Conservation (phyloP, 768 basidiomycete genomes). For the Suillus luteus region DNA sequence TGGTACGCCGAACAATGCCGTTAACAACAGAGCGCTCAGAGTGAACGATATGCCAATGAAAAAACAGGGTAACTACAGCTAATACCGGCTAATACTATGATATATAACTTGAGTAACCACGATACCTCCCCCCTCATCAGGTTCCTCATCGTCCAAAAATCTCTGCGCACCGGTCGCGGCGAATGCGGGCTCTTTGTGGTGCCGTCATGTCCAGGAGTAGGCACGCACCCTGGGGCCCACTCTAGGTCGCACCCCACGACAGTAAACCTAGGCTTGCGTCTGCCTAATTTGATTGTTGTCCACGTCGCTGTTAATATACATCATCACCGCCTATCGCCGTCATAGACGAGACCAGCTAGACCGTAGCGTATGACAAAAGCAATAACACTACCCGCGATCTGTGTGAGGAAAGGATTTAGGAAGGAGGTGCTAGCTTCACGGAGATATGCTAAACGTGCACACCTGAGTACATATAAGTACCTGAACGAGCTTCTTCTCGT, state of each 20-base stretch:
- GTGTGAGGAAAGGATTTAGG: constrained; percentile 29
- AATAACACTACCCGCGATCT: constrained; percentile 74
- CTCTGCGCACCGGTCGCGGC: neutral
- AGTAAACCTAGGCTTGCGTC: neutral
- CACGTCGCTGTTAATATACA: neutral
- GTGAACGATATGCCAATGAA: too few relatives aligned
- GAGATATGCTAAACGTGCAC: constrained; percentile 16
- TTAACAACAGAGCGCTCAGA: neutral
- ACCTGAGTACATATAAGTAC: constrained; percentile 78
- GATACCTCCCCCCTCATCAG: neutral
- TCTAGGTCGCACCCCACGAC: neutral
- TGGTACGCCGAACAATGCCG: neutral
- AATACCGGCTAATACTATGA: too few relatives aligned
- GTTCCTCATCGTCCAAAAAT: neutral
- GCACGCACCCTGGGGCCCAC: neutral
- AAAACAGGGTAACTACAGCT: neutral
- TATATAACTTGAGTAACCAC: neutral
- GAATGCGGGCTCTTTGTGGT: neutral
- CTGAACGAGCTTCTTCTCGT: constrained; percentile 77
- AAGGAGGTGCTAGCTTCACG: constrained; percentile 13
- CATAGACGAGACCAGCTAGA: constrained; percentile 85
- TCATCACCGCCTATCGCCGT: constrained; percentile 78
- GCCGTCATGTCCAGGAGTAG: neutral
- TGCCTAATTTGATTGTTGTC: too few relatives aligned
- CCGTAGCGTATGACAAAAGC: constrained; percentile 92